Percentiles rank a stretch among this genome's conserved stretches.
Evolutionary conservation across 2,329 filamentous ascomycete genomes (phyloP).

Genomic region (Lachnellula occidentalis): DNA sequence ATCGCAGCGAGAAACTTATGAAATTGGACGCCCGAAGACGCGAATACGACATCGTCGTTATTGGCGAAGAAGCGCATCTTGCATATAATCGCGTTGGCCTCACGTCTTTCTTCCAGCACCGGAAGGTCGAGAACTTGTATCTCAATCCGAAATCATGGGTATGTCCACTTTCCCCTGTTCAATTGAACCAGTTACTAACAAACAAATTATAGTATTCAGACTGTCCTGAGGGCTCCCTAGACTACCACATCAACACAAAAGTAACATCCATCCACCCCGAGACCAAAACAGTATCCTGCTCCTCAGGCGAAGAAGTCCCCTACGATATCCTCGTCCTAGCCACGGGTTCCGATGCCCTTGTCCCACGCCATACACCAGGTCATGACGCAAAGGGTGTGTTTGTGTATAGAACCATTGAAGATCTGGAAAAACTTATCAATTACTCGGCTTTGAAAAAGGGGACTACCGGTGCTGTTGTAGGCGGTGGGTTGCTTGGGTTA

Average conservation of each 20-base stretch:
- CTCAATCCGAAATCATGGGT: conserved; percentile 82
- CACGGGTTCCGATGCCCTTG: conserved; percentile 78
- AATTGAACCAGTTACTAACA: neutral
- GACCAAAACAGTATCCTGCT: conserved; percentile 63
- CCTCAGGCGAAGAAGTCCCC: conserved; percentile 59
- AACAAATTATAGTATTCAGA: conserved; percentile 21
- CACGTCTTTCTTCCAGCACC: conserved; percentile 83
- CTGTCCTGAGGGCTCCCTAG: conserved; percentile 56
- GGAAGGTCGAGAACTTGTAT: conserved; percentile 81
- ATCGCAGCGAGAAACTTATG: conserved; percentile 72
- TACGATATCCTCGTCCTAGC: conserved; percentile 82
- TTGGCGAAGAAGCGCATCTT: conserved; percentile 81
- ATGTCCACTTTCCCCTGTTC: conserved; percentile 5
- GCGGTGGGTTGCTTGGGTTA: conserved; percentile 77
- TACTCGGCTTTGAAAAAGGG: conserved; percentile 64
- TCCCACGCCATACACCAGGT: conserved; percentile 64
- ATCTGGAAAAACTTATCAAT: conserved; percentile 69
- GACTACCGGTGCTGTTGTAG: conserved; percentile 69
- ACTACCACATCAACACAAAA: conserved; percentile 68
- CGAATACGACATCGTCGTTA: conserved; percentile 76
- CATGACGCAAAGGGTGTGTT: conserved; percentile 79
- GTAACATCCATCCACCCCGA: conserved; percentile 62
- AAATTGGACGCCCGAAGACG: conserved; percentile 72
- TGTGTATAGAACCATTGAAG: conserved; percentile 81
- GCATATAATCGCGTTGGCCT: conserved; percentile 89